Base-by-base conservation (phyloP, 2,329 filamentous ascomycete species). In the Malbranchea zuffiana region DNA sequence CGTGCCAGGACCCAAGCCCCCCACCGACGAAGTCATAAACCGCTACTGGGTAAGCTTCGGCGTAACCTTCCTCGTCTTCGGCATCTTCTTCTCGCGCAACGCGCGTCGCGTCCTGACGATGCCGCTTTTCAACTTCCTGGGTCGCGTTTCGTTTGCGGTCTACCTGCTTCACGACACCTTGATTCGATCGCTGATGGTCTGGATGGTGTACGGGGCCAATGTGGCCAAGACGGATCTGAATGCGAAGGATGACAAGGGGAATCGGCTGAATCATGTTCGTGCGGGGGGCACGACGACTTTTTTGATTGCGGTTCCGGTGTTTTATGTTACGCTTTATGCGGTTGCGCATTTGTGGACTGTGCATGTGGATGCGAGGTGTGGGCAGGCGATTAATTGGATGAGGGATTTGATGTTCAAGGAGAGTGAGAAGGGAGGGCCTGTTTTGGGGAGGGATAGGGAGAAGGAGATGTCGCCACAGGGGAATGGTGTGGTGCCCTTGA, bases 81-180 rank as follows among this genome's bases (percentile, higher is more conserved):
- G 47, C 5, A 44, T 50, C 11, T 46, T 48, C 29, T 46, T 50
- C 35, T 51, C 50, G 3, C 40, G 37, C 18, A 39, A 42, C 26
- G 41, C 46, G 13, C 40, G 44, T 10, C 30, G 32, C 1, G 6
- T 50, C 10, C 42, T 53, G 5, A 40, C 45, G 3, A 19, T 25
- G 1, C 44, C 48, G 1, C 18, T 52, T 7, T 47, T 51, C 43
- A 50, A 47, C 15, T 53, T 48, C 40, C 37, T 53, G 5, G 51
- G 51, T 18, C 43, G 47, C 3, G 42, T 49, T 4, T 52, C 49
- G 16, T 52, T 53, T 37, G 44, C 49, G 7, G 44, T 53, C 4
- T 53, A 53, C 42, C 41, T 53, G 8, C 39, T 53, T 4, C 51
- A 52, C 40, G 44, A 48, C 26, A 46, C 45, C 1, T 34, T 53